Conservation (phyloP, 2,329 filamentous ascomycete genomes). For the Ceratocystis albifundus region DNA sequence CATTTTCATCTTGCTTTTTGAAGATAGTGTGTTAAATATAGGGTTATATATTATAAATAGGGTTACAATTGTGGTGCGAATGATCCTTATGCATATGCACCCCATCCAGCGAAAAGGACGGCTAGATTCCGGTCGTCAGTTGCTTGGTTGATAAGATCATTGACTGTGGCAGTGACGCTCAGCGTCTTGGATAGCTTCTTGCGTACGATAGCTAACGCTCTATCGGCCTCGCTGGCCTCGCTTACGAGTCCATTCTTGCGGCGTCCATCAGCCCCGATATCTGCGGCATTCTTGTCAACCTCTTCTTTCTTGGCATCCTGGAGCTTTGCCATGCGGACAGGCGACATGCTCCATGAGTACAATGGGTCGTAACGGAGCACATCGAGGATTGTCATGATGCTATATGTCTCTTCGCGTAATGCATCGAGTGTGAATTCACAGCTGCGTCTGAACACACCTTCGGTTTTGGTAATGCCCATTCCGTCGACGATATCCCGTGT, state of each 20-base stretch:
- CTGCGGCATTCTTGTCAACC: conserved; percentile 26
- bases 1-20: too few species aligned
- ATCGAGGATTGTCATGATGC: conserved; percentile 97
- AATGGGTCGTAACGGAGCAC: conserved; percentile 96
- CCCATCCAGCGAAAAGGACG: conserved; percentile 62
- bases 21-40: neutral
- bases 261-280: conserved; percentile 20
- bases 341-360: conserved; percentile 87
- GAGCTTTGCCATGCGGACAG: conserved; percentile 51
- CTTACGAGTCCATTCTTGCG: conserved; percentile 30
- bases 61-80: neutral
- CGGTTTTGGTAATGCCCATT: conserved; percentile 89
- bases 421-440: conserved; percentile 96
- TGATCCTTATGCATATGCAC: conserved; percentile 34
- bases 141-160: conserved; percentile 91
- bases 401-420: conserved; percentile 85
- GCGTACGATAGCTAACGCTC: conserved; percentile 81
- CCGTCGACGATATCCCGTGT: conserved; percentile 92
- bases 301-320: conserved; percentile 37
- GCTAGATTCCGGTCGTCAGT: conserved; percentile 88
- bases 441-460: conserved; percentile 93
- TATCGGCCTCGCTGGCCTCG: conserved; percentile 65
- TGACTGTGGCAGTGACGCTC: conserved; percentile 89
- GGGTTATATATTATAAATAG: neutral
- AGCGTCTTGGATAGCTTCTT: conserved; percentile 93